These are phyloP conservation scores for Chytriomyces sp. DNA, from an alignment of 192 early-diverging fungal species.

Conservation along the genomic window DNA sequence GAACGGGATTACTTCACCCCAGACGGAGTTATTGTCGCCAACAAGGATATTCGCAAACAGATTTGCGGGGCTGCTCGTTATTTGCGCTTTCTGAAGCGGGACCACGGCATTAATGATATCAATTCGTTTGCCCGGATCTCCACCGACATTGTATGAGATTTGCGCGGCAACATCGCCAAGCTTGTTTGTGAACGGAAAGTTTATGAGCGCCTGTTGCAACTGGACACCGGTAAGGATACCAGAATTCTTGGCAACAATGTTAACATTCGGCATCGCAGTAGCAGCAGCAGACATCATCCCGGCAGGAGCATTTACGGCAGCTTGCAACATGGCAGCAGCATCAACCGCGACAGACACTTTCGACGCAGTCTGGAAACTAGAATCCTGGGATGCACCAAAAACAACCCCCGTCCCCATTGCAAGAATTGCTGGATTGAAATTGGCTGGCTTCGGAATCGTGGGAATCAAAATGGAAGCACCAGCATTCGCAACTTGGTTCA, in stretches of 20 bases:
- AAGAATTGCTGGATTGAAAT: slow-evolving; percentile 17
- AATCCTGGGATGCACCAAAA: slow-evolving; percentile 34
- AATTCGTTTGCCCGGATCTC: not conserved
- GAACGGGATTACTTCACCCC: not conserved
- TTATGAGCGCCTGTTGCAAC: not conserved
- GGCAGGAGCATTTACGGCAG: not conserved
- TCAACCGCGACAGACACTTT: slow-evolving; percentile 16
- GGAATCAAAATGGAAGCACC: slow-evolving; percentile 16
- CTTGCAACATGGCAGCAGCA: slow-evolving; percentile 6
- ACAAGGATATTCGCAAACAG: not conserved
- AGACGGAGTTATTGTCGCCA: not conserved
- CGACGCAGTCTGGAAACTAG: slow-evolving; percentile 4
- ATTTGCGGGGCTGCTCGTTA: not conserved
- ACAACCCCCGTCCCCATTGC: slow-evolving; percentile 4
- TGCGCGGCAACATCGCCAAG: slow-evolving; percentile 14
- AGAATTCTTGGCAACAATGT: not conserved
- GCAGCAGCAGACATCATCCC: not conserved
- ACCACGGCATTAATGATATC: slow-evolving; percentile 17
- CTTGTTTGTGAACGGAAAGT: slow-evolving; percentile 31
- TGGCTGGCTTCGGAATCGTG: slow-evolving; percentile 25
- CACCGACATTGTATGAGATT: slow-evolving; percentile 8
- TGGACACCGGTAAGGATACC: slow-evolving; percentile 20
- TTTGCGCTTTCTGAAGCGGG: slow-evolving; percentile 9
- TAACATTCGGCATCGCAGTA: slow-evolving; percentile 13
- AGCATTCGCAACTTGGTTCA: slow-evolving; percentile 19